Evolutionary conservation across 768 basidiomycete genomes (phyloP).

Genomic region (Hirschioporus abietinus): DNA sequence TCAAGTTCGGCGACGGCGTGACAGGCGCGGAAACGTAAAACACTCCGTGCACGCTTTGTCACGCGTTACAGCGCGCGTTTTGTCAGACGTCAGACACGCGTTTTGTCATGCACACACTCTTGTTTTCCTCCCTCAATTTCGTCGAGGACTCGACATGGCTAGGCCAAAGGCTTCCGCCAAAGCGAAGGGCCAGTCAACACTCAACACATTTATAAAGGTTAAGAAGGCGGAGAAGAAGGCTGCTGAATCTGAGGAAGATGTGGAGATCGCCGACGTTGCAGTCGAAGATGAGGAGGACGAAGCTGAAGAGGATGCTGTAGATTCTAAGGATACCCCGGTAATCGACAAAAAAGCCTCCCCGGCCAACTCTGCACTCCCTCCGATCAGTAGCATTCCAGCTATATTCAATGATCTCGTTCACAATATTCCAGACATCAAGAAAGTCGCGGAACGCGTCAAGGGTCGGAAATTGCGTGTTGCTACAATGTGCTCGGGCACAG

Average conservation of each 20-base stretch:
- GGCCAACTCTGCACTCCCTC: constrained; percentile 67
- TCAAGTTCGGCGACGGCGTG: background rate
- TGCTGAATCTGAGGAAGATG: constrained; percentile 15
- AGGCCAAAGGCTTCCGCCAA: constrained; percentile 35
- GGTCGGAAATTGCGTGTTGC: constrained; percentile 89
- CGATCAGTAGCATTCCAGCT: constrained; percentile 62
- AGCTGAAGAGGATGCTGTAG: constrained; percentile 15
- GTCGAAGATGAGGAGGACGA: constrained; percentile 15
- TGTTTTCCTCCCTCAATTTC: constrained; percentile 4
- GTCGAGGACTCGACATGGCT: constrained; percentile 35
- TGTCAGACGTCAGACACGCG: constrained; percentile 13
- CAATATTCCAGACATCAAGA: constrained; percentile 58
- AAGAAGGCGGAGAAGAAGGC: constrained; percentile 24
- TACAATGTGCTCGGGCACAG: constrained; percentile 97
- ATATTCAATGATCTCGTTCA: constrained; percentile 76
- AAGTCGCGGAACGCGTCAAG: constrained; percentile 56
- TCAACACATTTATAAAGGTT: constrained; percentile 43
- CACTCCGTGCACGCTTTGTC: constrained; percentile 10
- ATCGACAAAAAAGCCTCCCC: constrained; percentile 37
- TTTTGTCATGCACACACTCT: constrained; percentile 8
- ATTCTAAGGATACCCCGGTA: constrained; percentile 19
- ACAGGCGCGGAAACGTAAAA: background rate
- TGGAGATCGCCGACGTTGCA: constrained; percentile 13
- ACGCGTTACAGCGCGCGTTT: constrained; percentile 18
- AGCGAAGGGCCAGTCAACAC: constrained; percentile 44